A percentile compares a stretch with the other conserved stretches of the same genome.
Evolutionary conservation across 345 rosid species (phyloP).

Genomic region (Anacardium occidentale): DNA sequence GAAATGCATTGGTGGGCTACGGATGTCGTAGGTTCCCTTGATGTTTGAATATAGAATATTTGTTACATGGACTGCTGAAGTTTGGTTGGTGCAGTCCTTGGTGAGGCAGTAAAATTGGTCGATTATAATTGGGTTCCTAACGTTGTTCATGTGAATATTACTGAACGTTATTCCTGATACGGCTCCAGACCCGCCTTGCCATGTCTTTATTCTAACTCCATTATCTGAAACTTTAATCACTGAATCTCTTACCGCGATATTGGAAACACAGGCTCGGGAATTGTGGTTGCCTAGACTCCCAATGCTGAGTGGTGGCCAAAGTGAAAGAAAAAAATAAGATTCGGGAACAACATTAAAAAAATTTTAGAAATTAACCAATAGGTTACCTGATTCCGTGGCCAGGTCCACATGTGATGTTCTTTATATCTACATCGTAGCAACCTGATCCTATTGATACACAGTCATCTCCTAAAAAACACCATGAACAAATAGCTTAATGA

Average conservation of each 20-base stretch:
- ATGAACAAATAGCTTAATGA: not conserved
- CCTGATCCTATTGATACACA: conserved; percentile 94
- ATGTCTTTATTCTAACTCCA: conserved; percentile 94
- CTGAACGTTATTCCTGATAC: conserved; percentile 70
- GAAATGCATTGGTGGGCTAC: conserved; percentile 86
- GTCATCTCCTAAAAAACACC: conserved; percentile 68
- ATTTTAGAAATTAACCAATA: not conserved
- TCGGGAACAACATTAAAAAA: not conserved
- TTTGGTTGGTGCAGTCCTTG: conserved; percentile 70
- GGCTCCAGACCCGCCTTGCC: conserved; percentile 97
- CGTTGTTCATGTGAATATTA: conserved; percentile 79
- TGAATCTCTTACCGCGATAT: conserved; percentile 81
- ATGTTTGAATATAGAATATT: conserved; percentile 69
- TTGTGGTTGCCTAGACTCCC: conserved; percentile 92
- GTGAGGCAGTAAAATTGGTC: conserved; percentile 87
- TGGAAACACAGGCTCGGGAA: conserved; percentile 83
- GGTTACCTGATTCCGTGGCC: conserved; percentile 93
- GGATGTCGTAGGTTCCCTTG: conserved; percentile 76
- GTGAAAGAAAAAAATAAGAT: not conserved
- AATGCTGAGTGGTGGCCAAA: conserved; percentile 44
- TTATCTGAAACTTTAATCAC: conserved; percentile 65
- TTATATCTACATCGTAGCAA: conserved; percentile 71
- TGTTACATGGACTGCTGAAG: conserved; percentile 69
- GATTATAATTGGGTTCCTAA: conserved; percentile 84
- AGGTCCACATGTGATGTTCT: conserved; percentile 92